Conservation (phyloP, 805 yeast species). For the Metschnikowia kofuensis region DNA sequence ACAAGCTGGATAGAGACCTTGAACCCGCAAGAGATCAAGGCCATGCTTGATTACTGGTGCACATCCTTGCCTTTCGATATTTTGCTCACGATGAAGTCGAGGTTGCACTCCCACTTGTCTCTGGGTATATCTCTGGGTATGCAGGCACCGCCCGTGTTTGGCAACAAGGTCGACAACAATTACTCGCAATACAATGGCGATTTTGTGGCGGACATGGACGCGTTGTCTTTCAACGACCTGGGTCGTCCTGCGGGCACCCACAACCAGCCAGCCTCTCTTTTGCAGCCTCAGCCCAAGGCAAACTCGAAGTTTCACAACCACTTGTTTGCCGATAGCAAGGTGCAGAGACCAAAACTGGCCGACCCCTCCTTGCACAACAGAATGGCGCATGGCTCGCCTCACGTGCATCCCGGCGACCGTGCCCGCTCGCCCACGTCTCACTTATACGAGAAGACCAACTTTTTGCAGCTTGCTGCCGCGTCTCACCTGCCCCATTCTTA, state of each 20-base stretch:
- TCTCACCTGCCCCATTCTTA: constrained; percentile 15
- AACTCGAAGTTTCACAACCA: constrained; percentile 15
- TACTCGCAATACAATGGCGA: constrained; percentile 5
- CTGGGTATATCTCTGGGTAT: constrained; percentile 17
- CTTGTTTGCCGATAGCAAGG: constrained; percentile 17
- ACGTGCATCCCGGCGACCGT: constrained; percentile 24
- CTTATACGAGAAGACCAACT: constrained; percentile 42
- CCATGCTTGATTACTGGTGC: constrained; percentile 54
- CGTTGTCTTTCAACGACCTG: constrained; percentile 12
- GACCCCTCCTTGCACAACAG: constrained; percentile 18
- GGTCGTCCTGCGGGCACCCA: background rate
- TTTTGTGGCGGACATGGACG: constrained; percentile 14
- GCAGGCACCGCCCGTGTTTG: constrained; percentile 11
- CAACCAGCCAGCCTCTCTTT: constrained; percentile 2
- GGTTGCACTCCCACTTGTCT: constrained; percentile 39
- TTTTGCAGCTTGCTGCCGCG: constrained; percentile 35
- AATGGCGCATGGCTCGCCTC: background rate
- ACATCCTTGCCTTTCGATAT: constrained; percentile 51
- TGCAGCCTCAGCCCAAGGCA: constrained; percentile 19
- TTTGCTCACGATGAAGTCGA: constrained; percentile 46
- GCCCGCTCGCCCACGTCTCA: constrained; percentile 41
- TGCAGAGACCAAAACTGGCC: constrained; percentile 22
- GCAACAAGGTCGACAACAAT: constrained; percentile 5
- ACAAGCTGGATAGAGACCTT: constrained; percentile 33
- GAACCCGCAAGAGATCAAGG: constrained; percentile 48